phyloP scores from a whole-genome alignment of 2,329 filamentous ascomycete species.

The Paecilomyces sp. region DNA sequence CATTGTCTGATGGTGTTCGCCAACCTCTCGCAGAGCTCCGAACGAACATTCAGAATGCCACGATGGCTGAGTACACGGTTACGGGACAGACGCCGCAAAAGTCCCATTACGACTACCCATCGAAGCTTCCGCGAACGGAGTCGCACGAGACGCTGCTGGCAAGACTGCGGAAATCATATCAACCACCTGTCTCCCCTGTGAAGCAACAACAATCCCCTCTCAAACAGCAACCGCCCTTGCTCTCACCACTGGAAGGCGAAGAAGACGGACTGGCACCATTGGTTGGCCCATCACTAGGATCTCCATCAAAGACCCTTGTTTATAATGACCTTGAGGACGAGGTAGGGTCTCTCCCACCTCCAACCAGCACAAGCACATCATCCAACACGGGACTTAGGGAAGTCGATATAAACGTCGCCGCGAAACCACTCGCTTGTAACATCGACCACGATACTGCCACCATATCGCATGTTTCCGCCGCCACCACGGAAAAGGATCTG shows the following conservation, averaged over 20 bases:
- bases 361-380: constrained; percentile 19
- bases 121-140: constrained; percentile 68
- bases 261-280: constrained; percentile 9
- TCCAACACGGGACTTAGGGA: constrained; percentile 43
- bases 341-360: constrained; percentile 24
- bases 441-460: constrained; percentile 7
- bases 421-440: constrained; percentile 21
- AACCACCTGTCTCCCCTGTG: constrained; percentile 18
- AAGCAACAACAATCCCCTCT: constrained; percentile 10
- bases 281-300: constrained; percentile 15
- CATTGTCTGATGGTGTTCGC: constrained; percentile 54
- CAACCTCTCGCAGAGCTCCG: constrained; percentile 66
- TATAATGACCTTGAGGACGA: constrained; percentile 43
- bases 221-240: constrained; percentile 11
- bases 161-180: constrained; percentile 38
- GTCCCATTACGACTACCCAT: constrained; percentile 72
- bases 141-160: constrained; percentile 52
- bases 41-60: constrained; percentile 56
- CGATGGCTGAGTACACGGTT: constrained; percentile 70
- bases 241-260: constrained; percentile 21
- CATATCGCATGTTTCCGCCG: neutral
- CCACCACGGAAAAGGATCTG: neutral
- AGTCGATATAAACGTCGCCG: constrained; percentile 44
- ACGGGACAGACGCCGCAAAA: constrained; percentile 86
- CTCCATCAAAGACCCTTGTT: constrained; percentile 45